These are phyloP conservation scores for Teratosphaeria destructans DNA, from an alignment of 2,329 filamentous ascomycete genomes.

Conservation along the genomic window DNA sequence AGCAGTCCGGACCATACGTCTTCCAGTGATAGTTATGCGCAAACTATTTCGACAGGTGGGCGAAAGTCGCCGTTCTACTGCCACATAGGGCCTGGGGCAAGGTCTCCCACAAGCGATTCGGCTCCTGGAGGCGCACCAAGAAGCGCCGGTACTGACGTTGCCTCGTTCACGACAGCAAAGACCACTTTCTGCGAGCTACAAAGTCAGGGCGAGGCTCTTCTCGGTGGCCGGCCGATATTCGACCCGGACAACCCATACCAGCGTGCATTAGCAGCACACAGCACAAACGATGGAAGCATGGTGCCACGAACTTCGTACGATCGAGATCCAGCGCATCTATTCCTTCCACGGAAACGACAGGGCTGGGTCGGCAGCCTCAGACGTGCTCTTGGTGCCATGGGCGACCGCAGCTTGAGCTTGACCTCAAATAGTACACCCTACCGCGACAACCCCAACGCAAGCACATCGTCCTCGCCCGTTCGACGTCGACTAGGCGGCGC, in stretches of 20 bases:
- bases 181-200: conserved; percentile 41
- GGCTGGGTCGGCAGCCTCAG: conserved; percentile 25
- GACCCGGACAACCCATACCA: conserved; percentile 25
- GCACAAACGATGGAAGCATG: conserved; percentile 1
- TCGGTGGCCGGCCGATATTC: conserved; percentile 32
- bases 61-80: conserved; percentile 22
- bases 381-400: conserved; percentile 20
- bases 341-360: conserved; percentile 6
- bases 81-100: conserved; percentile 4
- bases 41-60: conserved; percentile 27
- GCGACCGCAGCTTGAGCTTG: conserved; percentile 22
- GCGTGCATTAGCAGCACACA: conserved; percentile 18
- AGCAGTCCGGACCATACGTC: conserved; percentile 6
- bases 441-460: conserved; percentile 17
- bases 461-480: conserved; percentile 1
- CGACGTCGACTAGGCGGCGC: not conserved
- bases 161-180: conserved; percentile 42
- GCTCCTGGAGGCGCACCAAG: not conserved
- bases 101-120: conserved; percentile 7
- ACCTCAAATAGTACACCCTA: conserved; percentile 5
- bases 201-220: conserved; percentile 42
- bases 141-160: conserved; percentile 26
- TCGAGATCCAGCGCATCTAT: not conserved
- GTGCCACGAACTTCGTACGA: not conserved
- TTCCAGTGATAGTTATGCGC: conserved; percentile 15